phyloP scores from a whole-genome alignment of 1,284 basidiomycete species.

The Tetrapyrgos nigripes region DNA sequence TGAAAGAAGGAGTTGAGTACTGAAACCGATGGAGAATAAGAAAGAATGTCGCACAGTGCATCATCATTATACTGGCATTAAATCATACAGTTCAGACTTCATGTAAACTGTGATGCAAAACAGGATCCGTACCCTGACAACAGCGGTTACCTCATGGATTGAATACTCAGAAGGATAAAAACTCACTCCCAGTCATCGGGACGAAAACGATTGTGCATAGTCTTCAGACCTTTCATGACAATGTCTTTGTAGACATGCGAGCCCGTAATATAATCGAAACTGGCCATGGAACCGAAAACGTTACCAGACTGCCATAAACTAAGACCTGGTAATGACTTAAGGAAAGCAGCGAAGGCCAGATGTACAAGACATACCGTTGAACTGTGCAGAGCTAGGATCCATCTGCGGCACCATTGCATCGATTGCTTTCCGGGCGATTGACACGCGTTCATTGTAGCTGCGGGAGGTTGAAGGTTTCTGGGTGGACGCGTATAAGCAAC shows the following conservation, averaged over 20 bases:
- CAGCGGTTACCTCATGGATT: conserved; percentile 21
- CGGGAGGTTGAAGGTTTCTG: conserved; percentile 46
- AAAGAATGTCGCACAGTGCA: conserved; percentile 40
- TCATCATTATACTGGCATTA: conserved; percentile 50
- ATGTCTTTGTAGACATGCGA: conserved; percentile 40
- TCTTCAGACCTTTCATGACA: conserved; percentile 48
- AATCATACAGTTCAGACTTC: too few relatives aligned
- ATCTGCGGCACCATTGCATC: conserved; percentile 45
- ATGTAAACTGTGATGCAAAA: too few relatives aligned
- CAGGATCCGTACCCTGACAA: too few relatives aligned
- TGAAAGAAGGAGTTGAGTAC: conserved; percentile 3
- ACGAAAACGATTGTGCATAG: conserved; percentile 43
- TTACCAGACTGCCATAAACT: conserved; percentile 57
- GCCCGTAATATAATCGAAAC: conserved; percentile 45
- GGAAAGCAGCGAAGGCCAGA: too few relatives aligned
- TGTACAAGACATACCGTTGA: conserved; percentile 39
- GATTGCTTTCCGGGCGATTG: conserved; percentile 48
- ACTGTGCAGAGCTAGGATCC: conserved; percentile 41
- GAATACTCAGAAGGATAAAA: not conserved
- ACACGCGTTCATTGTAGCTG: conserved; percentile 41
- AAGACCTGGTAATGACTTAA: too few relatives aligned
- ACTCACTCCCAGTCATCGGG: conserved; percentile 48
- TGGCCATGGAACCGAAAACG: conserved; percentile 51
- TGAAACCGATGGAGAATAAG: not conserved
- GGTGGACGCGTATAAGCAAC: not conserved